These are phyloP conservation scores for Mitragyna speciosa DNA, from an alignment of 257 asterid species.

Conservation along the genomic window DNA sequence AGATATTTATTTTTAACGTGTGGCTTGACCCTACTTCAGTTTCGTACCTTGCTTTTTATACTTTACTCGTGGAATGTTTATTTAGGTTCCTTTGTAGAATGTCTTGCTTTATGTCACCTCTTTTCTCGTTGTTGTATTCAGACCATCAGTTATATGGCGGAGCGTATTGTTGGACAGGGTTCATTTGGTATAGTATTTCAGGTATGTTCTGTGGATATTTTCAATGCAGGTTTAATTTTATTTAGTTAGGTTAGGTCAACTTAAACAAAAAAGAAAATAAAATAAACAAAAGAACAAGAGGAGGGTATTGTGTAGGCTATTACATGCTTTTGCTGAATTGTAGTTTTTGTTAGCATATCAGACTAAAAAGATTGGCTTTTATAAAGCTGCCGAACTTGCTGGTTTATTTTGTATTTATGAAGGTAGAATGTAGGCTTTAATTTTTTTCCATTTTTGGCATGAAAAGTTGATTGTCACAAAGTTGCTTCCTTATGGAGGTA, in stretches of 20 bases:
- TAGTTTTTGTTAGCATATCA: not conserved
- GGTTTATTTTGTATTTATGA: not conserved
- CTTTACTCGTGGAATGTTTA: not conserved
- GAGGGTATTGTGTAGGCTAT: not conserved
- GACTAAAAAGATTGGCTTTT: too few relatives aligned
- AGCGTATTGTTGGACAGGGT: constrained; percentile 87
- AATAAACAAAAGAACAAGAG: not conserved
- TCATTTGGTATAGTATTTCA: constrained; percentile 91
- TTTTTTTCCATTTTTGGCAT: not conserved
- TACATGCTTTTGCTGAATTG: not conserved
- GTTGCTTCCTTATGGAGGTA: not conserved
- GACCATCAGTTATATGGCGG: constrained; percentile 91
- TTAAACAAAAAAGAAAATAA: not conserved
- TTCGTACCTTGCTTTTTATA: not conserved
- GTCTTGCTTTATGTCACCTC: not conserved
- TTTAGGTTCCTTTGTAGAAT: not conserved
- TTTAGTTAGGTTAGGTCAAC: not conserved
- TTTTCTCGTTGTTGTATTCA: constrained; percentile 25
- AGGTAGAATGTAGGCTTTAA: not conserved
- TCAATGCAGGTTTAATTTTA: not conserved
- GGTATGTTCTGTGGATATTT: constrained; percentile 33
- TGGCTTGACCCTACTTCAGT: not conserved
- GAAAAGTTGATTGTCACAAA: not conserved
- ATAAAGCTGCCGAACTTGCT: not conserved
- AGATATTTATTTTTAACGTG: not conserved